Percentiles rank a stretch among this genome's conserved stretches.
Conservation (phyloP, 768 basidiomycete genomes). For the Boletus rex-veris region DNA sequence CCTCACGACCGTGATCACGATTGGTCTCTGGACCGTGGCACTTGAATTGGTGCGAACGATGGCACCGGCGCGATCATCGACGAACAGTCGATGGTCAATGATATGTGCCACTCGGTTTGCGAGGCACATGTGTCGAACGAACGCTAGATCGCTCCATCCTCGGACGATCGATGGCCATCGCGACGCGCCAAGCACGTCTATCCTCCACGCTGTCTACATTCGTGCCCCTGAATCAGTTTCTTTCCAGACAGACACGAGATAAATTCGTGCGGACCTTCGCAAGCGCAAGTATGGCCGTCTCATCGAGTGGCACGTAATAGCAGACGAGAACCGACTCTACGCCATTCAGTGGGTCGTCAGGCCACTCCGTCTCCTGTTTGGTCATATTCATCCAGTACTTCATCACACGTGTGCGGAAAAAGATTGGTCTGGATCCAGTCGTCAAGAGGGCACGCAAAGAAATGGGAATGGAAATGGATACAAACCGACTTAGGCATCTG, state of each 20-base stretch:
- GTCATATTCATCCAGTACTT: neutral
- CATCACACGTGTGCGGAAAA: neutral
- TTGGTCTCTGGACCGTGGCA: neutral
- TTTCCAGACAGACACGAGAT: neutral
- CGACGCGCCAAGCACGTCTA: neutral
- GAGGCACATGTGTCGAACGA: neutral
- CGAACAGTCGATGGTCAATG: neutral
- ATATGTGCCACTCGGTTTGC: slow-evolving; percentile 1
- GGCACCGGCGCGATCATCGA: neutral
- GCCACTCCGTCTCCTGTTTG: neutral
- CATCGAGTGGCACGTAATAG: neutral
- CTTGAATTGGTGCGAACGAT: slow-evolving; percentile 3
- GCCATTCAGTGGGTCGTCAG: neutral
- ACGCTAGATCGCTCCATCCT: slow-evolving; percentile 1
- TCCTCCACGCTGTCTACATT: neutral
- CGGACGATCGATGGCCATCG: neutral
- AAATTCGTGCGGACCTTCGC: slow-evolving; percentile 2
- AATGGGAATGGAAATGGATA: neutral
- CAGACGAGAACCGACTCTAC: neutral
- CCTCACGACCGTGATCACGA: slow-evolving; percentile 5
- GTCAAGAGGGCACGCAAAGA: neutral
- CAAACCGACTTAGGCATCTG: slow-evolving; percentile 8
- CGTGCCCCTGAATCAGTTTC: neutral
- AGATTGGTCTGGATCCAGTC: neutral
- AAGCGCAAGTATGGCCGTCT: neutral